Percentiles rank a stretch among this genome's conserved stretches.
Evolutionary conservation across 2,329 filamentous ascomycete genomes (phyloP).

Genomic region (Pleoardoris graminearum): DNA sequence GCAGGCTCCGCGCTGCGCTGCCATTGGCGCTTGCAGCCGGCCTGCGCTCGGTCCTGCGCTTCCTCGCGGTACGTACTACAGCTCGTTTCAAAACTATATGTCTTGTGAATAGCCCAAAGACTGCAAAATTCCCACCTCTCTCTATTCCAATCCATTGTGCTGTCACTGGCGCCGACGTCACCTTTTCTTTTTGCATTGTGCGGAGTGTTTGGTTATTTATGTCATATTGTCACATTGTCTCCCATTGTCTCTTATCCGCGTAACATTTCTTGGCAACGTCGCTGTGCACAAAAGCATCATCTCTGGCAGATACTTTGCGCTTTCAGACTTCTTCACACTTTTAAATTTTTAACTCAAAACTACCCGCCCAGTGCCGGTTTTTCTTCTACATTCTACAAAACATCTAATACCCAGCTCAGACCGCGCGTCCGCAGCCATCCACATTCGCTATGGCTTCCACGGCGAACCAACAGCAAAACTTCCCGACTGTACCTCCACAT

Average conservation of each 20-base stretch:
- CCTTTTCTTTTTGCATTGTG: conserved; percentile 45
- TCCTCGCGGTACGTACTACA: conserved; percentile 46
- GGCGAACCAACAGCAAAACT: conserved; percentile 58
- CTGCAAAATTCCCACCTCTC: conserved; percentile 22
- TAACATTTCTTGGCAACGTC: conserved; percentile 22
- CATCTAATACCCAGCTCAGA: conserved; percentile 40
- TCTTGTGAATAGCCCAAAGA: conserved; percentile 27
- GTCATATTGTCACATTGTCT: conserved; percentile 25
- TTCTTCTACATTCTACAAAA: conserved; percentile 9
- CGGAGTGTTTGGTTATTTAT: conserved; percentile 37
- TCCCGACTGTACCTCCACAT: conserved; percentile 60
- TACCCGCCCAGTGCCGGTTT: conserved; percentile 18
- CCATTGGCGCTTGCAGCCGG: conserved; percentile 41
- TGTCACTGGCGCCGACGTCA: conserved; percentile 23
- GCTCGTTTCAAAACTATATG: conserved; percentile 33
- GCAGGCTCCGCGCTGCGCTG: conserved; percentile 44
- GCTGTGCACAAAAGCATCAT: conserved; percentile 19
- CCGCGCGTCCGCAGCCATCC: conserved; percentile 35
- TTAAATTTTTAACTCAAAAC: conserved; percentile 3
- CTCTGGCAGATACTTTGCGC: conserved; percentile 36
- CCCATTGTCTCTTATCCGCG: conserved; percentile 20
- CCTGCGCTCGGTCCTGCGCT: conserved; percentile 44
- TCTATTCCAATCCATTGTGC: conserved; percentile 11
- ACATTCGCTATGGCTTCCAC: conserved; percentile 51
- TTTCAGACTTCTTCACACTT: conserved; percentile 9